These are phyloP conservation scores for Fusarium chaquense DNA, from an alignment of 2,329 filamentous ascomycete genomes.

Conservation along the genomic window DNA sequence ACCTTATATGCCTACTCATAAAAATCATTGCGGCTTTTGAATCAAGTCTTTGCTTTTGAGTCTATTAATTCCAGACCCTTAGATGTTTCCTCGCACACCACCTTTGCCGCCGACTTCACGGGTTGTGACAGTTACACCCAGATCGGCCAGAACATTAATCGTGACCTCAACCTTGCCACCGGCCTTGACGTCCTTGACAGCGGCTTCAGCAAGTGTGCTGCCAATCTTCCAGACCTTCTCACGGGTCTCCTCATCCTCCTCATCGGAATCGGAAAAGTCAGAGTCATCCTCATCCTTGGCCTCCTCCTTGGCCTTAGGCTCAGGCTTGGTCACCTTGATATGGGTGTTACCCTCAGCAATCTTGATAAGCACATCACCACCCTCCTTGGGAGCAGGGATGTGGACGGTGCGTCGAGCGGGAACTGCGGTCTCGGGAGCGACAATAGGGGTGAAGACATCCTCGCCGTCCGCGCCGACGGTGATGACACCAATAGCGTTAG, in stretches of 20 bases:
- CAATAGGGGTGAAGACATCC: constrained; percentile 82
- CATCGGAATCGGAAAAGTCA: constrained; percentile 69
- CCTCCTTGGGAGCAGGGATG: constrained; percentile 79
- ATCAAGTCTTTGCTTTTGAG: constrained; percentile 29
- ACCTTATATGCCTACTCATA: constrained; percentile 38
- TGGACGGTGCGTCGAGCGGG: constrained; percentile 88
- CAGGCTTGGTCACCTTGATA: constrained; percentile 92
- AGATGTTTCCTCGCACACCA: constrained; percentile 75
- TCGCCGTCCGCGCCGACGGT: constrained; percentile 69
- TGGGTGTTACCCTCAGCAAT: constrained; percentile 89
- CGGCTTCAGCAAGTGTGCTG: constrained; percentile 84
- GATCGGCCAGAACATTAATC: constrained; percentile 85
- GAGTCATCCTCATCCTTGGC: constrained; percentile 75
- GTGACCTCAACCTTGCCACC: constrained; percentile 93
- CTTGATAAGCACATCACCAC: constrained; percentile 89
- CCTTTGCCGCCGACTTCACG: constrained; percentile 90
- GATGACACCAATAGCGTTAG: constrained; percentile 88
- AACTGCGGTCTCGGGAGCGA: constrained; percentile 88
- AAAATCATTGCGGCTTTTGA: constrained; percentile 41
- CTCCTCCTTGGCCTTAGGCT: constrained; percentile 76
- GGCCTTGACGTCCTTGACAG: constrained; percentile 86
- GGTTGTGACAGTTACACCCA: constrained; percentile 82
- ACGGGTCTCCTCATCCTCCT: constrained; percentile 87
- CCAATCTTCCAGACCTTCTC: constrained; percentile 95
- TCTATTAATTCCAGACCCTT: constrained; percentile 42